These are phyloP conservation scores for Beauveria pseudobassiana DNA, from an alignment of 2,329 filamentous ascomycete species.

Conservation along the genomic window DNA sequence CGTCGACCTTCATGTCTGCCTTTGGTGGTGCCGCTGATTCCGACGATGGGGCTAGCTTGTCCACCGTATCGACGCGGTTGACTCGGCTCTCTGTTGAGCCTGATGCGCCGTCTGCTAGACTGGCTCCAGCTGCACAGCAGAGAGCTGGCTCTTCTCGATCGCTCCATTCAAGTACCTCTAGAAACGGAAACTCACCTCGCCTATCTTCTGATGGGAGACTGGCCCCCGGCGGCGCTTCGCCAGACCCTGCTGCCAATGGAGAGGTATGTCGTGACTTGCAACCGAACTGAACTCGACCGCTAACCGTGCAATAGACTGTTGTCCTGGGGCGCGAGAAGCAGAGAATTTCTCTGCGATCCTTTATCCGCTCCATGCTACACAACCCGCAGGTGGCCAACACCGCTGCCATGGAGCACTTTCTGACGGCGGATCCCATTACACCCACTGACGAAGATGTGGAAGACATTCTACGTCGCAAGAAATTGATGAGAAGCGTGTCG, in stretches of 20 bases:
- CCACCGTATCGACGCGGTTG: slow-evolving; percentile 66
- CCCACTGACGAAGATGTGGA: slow-evolving; percentile 74
- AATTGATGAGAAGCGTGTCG: slow-evolving; percentile 76
- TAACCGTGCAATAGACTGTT: slow-evolving; percentile 34
- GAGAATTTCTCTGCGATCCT: slow-evolving; percentile 83
- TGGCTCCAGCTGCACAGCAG: slow-evolving; percentile 19
- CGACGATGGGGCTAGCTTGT: slow-evolving; percentile 74
- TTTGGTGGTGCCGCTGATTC: slow-evolving; percentile 59
- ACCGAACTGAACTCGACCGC: neutral
- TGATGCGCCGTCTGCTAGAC: slow-evolving; percentile 20
- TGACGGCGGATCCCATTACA: slow-evolving; percentile 64
- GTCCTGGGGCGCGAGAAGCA: slow-evolving; percentile 80
- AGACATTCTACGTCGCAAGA: slow-evolving; percentile 73
- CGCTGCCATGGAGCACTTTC: slow-evolving; percentile 75
- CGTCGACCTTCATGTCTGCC: slow-evolving; percentile 47
- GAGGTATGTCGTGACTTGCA: slow-evolving; percentile 12
- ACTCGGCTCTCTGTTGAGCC: slow-evolving; percentile 28
- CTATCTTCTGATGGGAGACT: slow-evolving; percentile 24
- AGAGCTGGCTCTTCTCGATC: slow-evolving; percentile 18
- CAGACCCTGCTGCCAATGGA: slow-evolving; percentile 19
- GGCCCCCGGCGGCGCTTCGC: slow-evolving; percentile 17
- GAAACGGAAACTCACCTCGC: slow-evolving; percentile 22
- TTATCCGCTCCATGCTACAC: slow-evolving; percentile 76
- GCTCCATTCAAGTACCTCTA: slow-evolving; percentile 25
- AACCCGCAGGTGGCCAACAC: slow-evolving; percentile 80